These are phyloP conservation scores for Toxicodendron radicans DNA, from an alignment of 345 rosid genomes.

Conservation along the genomic window DNA sequence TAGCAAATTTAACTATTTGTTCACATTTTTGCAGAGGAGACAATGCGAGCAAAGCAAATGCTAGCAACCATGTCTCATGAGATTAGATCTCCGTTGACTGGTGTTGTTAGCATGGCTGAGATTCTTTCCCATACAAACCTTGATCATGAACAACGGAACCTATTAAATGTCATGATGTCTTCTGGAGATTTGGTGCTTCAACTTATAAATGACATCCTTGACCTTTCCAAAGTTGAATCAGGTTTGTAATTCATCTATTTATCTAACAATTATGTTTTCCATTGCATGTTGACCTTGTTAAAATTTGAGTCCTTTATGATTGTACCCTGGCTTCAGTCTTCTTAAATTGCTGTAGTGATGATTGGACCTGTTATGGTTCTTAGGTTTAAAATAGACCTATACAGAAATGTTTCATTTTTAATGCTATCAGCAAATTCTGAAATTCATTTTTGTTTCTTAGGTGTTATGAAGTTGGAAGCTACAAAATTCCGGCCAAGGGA, in stretches of 20 bases:
- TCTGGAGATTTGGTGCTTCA: constrained; percentile 97
- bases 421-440: neutral
- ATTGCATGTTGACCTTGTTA: neutral
- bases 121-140: constrained; percentile 78
- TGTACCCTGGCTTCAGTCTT: neutral
- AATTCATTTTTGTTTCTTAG: constrained; percentile 20
- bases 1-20: constrained; percentile 3
- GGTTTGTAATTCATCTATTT: constrained; percentile 37
- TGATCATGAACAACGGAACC: constrained; percentile 70
- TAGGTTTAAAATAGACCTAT: no score
- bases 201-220: constrained; percentile 90
- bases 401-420: no score
- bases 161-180: constrained; percentile 88
- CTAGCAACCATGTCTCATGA: constrained; percentile 98
- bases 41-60: constrained; percentile 97
- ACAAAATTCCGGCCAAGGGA: constrained; percentile 90
- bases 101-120: constrained; percentile 97
- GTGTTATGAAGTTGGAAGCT: constrained; percentile 95
- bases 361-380: no score
- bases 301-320: neutral
- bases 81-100: constrained; percentile 90
- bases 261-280: neutral
- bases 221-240: constrained; percentile 98
- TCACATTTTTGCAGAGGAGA: constrained; percentile 69
- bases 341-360: no score